Percentiles rank a stretch among this genome's conserved stretches.
Evolutionary conservation across 1,284 basidiomycete genomes (phyloP).

Genomic region (Sanghuangporus baumii): DNA sequence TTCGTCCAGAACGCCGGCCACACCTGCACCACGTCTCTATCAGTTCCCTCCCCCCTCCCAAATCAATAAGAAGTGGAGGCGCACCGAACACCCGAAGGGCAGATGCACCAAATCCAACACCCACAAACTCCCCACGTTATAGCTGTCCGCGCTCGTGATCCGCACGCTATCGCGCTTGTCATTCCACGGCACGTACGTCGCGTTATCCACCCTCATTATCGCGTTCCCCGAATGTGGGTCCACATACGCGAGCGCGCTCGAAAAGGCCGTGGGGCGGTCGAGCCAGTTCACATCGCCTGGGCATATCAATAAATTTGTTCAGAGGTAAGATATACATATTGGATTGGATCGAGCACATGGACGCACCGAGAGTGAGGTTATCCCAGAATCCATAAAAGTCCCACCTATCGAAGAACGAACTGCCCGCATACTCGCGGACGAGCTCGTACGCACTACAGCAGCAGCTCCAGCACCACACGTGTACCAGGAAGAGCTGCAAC

Average conservation of each 20-base stretch:
- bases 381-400: conserved; percentile 54
- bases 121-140: conserved; percentile 52
- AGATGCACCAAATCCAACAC: conserved; percentile 56
- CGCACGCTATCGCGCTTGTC: conserved; percentile 55
- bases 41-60: too few species aligned
- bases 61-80: too few species aligned
- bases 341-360: too few species aligned
- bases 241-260: conserved; percentile 46
- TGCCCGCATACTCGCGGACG: conserved; percentile 44
- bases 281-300: conserved; percentile 50
- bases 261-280: conserved; percentile 35
- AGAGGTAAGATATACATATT: too few species aligned
- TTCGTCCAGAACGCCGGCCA: conserved; percentile 57
- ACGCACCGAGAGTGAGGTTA: conserved; percentile 57
- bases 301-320: too few species aligned
- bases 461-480: too few species aligned
- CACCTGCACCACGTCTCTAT: conserved; percentile 23
- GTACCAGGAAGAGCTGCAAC: not conserved
- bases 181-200: conserved; percentile 39
- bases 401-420: conserved; percentile 55
- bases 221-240: conserved; percentile 45
- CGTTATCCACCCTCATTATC: conserved; percentile 57
- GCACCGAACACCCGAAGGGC: conserved; percentile 55
- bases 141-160: conserved; percentile 46
- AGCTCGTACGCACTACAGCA: conserved; percentile 33